phyloP scores from a whole-genome alignment of 805 yeast genomes.

The Pachysolen tannophilus region DNA sequence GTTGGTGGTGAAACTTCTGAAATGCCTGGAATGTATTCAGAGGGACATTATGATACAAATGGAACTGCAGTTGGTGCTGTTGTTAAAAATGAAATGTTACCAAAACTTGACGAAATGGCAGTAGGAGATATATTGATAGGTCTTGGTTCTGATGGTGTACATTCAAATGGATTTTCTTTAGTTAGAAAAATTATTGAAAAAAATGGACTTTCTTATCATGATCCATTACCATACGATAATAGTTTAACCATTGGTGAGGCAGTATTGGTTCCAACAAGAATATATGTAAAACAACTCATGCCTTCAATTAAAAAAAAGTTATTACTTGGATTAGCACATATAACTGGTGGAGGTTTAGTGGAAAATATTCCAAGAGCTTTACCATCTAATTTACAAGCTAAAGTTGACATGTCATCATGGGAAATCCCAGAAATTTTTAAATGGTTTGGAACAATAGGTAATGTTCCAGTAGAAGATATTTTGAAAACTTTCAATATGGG shows the following conservation, averaged over 20 bases:
- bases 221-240: slow-evolving; percentile 79
- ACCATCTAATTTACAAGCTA: slow-evolving; percentile 73
- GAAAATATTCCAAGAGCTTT: slow-evolving; percentile 95
- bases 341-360: slow-evolving; percentile 97
- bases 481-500: slow-evolving; percentile 93
- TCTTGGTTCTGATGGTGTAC: slow-evolving; percentile 84
- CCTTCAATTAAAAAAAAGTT: slow-evolving; percentile 61
- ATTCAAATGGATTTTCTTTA: slow-evolving; percentile 93
- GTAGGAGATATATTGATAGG: slow-evolving; percentile 83
- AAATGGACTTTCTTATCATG: slow-evolving; percentile 61
- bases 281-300: slow-evolving; percentile 86
- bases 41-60: slow-evolving; percentile 94
- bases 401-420: slow-evolving; percentile 75
- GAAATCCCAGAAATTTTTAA: slow-evolving; percentile 81
- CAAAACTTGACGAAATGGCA: slow-evolving; percentile 57
- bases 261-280: slow-evolving; percentile 81
- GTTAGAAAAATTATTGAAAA: slow-evolving; percentile 87
- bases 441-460: slow-evolving; percentile 91
- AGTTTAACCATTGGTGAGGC: slow-evolving; percentile 76
- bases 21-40: slow-evolving; percentile 98
- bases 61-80: slow-evolving; percentile 99
- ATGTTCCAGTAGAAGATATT: slow-evolving; percentile 78
- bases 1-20: slow-evolving; percentile 99
- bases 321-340: slow-evolving; percentile 86
- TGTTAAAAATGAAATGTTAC: slow-evolving; percentile 62